Conservation (phyloP, 257 asterid species). For the Paraleonurus japonicus region DNA sequence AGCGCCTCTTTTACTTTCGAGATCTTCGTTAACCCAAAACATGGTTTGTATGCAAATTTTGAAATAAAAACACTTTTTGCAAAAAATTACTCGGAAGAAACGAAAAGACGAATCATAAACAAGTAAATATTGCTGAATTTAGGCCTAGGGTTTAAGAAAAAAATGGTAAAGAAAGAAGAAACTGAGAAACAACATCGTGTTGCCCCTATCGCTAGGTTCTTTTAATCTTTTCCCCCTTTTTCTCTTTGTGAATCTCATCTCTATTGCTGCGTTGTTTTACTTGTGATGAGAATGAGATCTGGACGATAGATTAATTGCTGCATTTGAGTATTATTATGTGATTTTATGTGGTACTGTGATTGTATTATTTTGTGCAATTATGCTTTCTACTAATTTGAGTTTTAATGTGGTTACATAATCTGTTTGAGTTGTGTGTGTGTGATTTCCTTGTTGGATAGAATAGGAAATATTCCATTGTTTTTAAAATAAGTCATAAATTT, state of each 20-base stretch:
- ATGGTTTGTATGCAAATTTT: not conserved
- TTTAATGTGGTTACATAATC: not conserved
- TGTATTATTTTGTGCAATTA: not conserved
- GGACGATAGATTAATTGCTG: not conserved
- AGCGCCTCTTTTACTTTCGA: not conserved
- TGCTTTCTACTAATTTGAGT: conserved; percentile 5
- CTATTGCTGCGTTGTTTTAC: not conserved
- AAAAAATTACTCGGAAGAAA: not conserved
- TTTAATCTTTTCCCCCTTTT: not conserved
- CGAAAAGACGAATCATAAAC: not conserved
- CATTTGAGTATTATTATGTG: not conserved
- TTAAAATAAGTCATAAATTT: not conserved
- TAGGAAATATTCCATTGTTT: conserved; percentile 9
- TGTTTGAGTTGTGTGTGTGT: not conserved
- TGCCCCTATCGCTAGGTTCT: too few species aligned
- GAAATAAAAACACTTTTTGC: not conserved
- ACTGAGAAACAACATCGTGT: not conserved
- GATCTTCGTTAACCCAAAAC: not conserved
- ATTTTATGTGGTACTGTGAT: not conserved
- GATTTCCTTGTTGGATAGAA: conserved; percentile 9
- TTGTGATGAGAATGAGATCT: not conserved
- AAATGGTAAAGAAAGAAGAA: not conserved
- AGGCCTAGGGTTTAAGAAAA: not conserved
- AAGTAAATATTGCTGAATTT: not conserved
- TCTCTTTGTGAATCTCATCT: not conserved